Base-by-base conservation (phyloP, 1,139 yeast genomes). In the Taphrina communis region DNA sequence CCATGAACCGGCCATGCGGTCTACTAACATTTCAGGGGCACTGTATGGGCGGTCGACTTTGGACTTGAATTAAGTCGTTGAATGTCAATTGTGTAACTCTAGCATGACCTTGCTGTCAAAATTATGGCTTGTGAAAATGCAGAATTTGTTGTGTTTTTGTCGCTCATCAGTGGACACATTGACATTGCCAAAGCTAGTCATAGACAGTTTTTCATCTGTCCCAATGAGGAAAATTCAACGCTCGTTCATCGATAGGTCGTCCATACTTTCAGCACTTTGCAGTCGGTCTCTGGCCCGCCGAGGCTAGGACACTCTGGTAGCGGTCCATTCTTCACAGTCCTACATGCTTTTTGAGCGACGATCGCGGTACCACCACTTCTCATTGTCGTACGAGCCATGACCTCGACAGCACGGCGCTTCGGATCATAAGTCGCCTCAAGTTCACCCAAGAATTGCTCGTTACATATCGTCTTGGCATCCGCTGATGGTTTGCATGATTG, bases 271-370 rank as follows among this genome's bases (percentile, higher is more conserved):
- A 46, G 19, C 21, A 46, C n/a, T 46, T 19, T 46, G 51, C 19
- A 46, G 4, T 25, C 31, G 31, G 25, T 12, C 19, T 46, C 21
- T 11, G 51, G 51, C 9, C 25, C n/a, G 2, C 19, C 25, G 9
- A 19, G 9, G 25, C n/a, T 17, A 17, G 51, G 51, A 46, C 19
- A 46, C 19, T n/a, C 17, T n/a, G 19, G 51, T n/a, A n/a, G 19
- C 25, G 51, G 51, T 17, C 51, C 51, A n/a, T 2, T 6, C 11
- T 8, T 46, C 19, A 46, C 51, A 2, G 19, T n/a, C n/a, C 51
- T 46, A 17, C 51, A 46, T 46, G 51, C 51, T 46, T 17, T 46
- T 46, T 46, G 11, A 8, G 51, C 51, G 19, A n/a, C 19, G 5
- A 46, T 17, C 19, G 51, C 51, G n/a, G 51, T 46, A 4, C 51